Evolutionary conservation across 768 basidiomycete species (phyloP).

Genomic region (Hydnomerulius pinastri): DNA sequence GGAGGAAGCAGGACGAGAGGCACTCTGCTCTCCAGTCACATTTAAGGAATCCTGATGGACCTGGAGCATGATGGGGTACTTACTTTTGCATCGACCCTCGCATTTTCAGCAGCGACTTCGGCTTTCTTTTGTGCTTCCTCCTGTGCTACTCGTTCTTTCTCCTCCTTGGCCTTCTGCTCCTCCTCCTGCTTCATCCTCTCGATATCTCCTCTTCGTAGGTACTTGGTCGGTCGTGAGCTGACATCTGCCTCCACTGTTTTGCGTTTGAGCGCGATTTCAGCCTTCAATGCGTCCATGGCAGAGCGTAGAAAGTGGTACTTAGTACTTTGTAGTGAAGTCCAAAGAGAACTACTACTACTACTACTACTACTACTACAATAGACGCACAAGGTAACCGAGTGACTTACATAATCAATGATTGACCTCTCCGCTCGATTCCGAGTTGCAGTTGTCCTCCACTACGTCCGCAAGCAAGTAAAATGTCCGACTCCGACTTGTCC

Average conservation of each 20-base stretch:
- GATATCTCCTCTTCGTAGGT: constrained; percentile 89
- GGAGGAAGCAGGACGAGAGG: constrained; percentile 41
- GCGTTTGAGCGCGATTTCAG: constrained; percentile 86
- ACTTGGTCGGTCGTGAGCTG: constrained; percentile 67
- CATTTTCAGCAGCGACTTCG: constrained; percentile 23
- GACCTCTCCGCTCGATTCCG: constrained; percentile 24
- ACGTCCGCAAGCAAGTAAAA: constrained; percentile 45
- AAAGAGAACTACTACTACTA: not conserved
- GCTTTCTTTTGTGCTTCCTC: constrained; percentile 20
- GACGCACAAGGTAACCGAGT: not conserved
- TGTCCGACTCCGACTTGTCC: constrained; percentile 62
- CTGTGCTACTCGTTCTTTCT: constrained; percentile 35
- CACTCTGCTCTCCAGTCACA: constrained; percentile 49
- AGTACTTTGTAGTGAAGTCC: not conserved
- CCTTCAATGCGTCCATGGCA: constrained; percentile 86
- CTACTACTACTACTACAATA: too few species aligned
- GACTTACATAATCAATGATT: constrained; percentile 38
- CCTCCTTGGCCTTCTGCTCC: constrained; percentile 35
- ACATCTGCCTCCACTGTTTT: constrained; percentile 62
- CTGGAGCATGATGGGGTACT: constrained; percentile 27
- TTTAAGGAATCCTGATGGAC: constrained; percentile 33
- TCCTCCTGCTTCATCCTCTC: constrained; percentile 64
- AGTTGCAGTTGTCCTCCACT: constrained; percentile 39
- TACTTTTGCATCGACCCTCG: constrained; percentile 44
- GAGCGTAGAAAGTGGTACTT: too few species aligned